phyloP scores from a whole-genome alignment of 331 rosid genomes.

The Phaseolus coccineus region DNA sequence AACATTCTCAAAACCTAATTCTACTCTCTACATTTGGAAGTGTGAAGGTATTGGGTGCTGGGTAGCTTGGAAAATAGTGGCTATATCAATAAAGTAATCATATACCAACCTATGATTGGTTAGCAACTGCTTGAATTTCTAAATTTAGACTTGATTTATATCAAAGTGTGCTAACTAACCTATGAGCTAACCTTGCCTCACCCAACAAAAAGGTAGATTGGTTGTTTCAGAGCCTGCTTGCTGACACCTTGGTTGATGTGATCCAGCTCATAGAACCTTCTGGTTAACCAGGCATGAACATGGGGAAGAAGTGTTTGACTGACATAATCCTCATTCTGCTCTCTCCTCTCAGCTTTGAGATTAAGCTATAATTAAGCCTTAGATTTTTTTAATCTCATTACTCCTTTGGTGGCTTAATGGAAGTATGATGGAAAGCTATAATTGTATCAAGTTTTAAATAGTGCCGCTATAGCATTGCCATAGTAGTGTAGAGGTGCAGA shows the following conservation, averaged over 20 bases:
- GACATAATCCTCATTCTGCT: neutral
- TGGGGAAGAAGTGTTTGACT: neutral
- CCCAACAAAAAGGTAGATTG: neutral
- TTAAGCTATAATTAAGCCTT: too few species aligned
- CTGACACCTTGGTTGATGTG: too few species aligned
- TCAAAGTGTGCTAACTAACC: neutral
- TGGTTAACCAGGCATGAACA: too few species aligned
- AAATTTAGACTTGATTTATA: neutral
- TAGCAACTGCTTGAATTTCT: slow-evolving; percentile 14
- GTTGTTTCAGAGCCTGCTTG: neutral
- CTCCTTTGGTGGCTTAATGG: too few species aligned
- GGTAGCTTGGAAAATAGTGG: neutral
- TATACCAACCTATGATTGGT: neutral
- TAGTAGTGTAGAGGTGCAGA: too few species aligned
- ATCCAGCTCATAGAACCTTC: too few species aligned
- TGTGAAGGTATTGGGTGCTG: neutral
- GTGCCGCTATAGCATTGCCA: too few species aligned
- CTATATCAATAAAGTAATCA: neutral
- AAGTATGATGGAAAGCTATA: too few species aligned
- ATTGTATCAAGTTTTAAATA: too few species aligned
- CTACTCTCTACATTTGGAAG: neutral
- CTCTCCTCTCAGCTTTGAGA: neutral
- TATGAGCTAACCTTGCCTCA: neutral
- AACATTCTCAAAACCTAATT: neutral
- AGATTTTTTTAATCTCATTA: too few species aligned